phyloP scores from a whole-genome alignment of 257 asterid species.

The Solanum ossicruentum region DNA sequence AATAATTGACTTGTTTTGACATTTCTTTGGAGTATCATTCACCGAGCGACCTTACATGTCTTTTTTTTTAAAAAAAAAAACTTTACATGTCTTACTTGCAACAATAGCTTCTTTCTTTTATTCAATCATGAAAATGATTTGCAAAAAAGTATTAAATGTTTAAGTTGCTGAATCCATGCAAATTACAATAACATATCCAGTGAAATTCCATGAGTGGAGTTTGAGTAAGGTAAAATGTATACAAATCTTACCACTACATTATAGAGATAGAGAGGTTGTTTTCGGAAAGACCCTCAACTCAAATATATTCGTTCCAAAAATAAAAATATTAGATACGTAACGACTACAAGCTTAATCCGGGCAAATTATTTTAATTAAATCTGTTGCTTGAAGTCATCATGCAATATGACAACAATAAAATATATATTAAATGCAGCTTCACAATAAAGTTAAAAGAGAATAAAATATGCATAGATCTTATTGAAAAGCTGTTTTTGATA shows the following conservation, averaged over 20 bases:
- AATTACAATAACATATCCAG: background rate
- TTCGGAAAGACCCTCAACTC: no score
- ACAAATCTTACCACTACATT: background rate
- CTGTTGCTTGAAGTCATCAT: background rate
- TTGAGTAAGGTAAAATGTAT: no score
- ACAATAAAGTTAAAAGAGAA: background rate
- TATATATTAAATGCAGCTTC: background rate
- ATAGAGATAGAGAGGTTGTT: background rate
- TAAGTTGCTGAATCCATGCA: background rate
- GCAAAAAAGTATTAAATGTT: background rate
- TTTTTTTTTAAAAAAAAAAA: background rate
- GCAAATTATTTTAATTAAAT: background rate
- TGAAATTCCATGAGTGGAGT: background rate
- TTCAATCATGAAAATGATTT: background rate
- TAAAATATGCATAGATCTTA: rapidly evolving
- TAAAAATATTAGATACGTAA: no score
- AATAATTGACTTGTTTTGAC: background rate
- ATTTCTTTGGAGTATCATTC: background rate
- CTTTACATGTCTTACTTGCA: constrained; percentile 6
- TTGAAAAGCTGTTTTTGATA: rapidly evolving
- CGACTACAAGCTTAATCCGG: background rate
- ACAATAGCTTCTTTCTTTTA: background rate
- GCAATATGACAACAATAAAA: background rate
- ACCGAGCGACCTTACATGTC: constrained; percentile 1
- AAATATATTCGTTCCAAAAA: no score